Base-by-base conservation (phyloP, 1,139 yeast species). In the Lodderomyces orthopsilosis region DNA sequence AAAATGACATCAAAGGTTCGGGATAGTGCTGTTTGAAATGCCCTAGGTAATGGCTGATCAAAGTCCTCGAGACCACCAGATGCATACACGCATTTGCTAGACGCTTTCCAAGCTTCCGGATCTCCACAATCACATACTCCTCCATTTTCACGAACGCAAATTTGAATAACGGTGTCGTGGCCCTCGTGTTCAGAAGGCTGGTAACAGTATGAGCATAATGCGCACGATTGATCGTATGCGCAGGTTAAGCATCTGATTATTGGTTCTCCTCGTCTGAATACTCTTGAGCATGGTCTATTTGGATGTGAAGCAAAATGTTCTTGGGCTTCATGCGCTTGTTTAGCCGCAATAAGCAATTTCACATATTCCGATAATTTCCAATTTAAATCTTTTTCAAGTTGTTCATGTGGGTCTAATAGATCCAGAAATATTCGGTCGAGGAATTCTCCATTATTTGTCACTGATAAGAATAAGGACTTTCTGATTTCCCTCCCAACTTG, bases 191-290 rank as follows among this genome's bases (percentile, higher is more conserved):
- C 74, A 4, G 79, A 81, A 2, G 82, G 81, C 44, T 81, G 79
- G 63, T 73, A 93, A 59, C 98, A 93, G 51, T 76, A 70, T 7
- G 83, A 76, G 58, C 98, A 93, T 21, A 93, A 65, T 0, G 93
- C 96, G 63, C 95, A 86, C 0, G 95, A 83, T 41, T 87, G 95
- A 58, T 88, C 96, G 42, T 77, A 75, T 0, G 90, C 93, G 63
- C 96, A 89, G 0, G 95, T 87, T 38, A 71, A 78, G 57, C 96
- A 89, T 37, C 94, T 70, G 58, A 85, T 86, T 3, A 90, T 85
- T 0, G 95, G 93, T 55, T 89, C 96, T n/a, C 96, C 96, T 43
- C 81, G 79, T 37, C 80, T 71, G 55, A 89, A 85, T 42, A 83
- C 81, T 28, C 85, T 70, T 1, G 90, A 86, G 62, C 96, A 89